Base-by-base conservation (phyloP, 441 rosid species). In the Erysimum pusillum region DNA sequence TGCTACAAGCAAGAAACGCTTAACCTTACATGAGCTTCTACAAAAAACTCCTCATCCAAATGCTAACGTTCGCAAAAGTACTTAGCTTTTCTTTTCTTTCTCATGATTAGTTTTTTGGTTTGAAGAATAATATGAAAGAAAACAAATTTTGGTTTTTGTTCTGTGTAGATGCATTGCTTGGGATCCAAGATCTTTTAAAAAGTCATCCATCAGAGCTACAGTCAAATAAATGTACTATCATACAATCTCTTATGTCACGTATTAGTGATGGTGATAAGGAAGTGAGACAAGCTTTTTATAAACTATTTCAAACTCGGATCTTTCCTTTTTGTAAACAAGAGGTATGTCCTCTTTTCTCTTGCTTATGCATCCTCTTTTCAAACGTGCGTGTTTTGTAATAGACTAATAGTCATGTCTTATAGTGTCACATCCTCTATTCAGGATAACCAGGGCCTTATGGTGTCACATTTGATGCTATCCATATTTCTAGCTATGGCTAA, bases 1-100 rank as follows among this genome's bases (percentile, higher is more conserved):
- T n/a, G 98, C 99, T 65, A 86, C 94, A 49, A 93, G 83, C 76
- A 95, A 86, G 88, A 95, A 89, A 78, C 97, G 97, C n/a, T 81
- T 90, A 86, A 91, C 99, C 72, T 81, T 92, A 80, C 74, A 86
- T 35, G 98, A 94, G 78, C 98, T 96, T 74, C 90, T 94, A 36
- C 84, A 80, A 63, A 98, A 92, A 76, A 84, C 93, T 68, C n/a
- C 96, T 4, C 97, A 96, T 86, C 88, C 85, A 82, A 96, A 85
- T 78, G 76, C 88, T 17, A 94, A 89, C 87, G 90, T 92, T 79
- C 94, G 97, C 71, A 87, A 83, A 81, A 89, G 97, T 95, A 79
- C 46, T 36, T 22, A 28, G 4, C 14, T 6, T 62, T 38, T 20
- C 3, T 22, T 17, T 28, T 28, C 2, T 52, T 10, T 11, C 44